A percentile compares a stretch with the other conserved stretches of the same genome.
phyloP scores from a whole-genome alignment of 441 rosid genomes.

The Adansonia grandidieri region DNA sequence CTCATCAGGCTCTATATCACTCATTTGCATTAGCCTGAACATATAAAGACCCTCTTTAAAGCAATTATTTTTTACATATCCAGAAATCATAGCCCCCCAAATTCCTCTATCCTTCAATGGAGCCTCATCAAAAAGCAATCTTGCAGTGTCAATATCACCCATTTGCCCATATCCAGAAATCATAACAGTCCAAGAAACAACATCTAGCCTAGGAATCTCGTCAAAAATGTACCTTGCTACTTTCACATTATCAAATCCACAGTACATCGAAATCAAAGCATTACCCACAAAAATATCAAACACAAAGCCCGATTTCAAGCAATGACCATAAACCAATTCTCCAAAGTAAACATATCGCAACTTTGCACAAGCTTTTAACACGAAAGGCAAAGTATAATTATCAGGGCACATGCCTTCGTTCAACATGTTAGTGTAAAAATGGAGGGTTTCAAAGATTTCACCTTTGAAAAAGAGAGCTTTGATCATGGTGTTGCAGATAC shows the following conservation, averaged over 20 bases:
- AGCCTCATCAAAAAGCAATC: slow-evolving; percentile 46
- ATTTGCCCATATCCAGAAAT: slow-evolving; percentile 50
- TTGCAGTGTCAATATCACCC: slow-evolving; percentile 48
- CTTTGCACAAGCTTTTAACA: slow-evolving; percentile 51
- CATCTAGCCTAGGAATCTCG: slow-evolving; percentile 40
- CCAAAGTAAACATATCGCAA: slow-evolving; percentile 37
- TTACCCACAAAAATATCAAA: slow-evolving; percentile 53
- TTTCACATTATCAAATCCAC: slow-evolving; percentile 33
- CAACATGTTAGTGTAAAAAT: slow-evolving; percentile 36
- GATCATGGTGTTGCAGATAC: slow-evolving; percentile 58
- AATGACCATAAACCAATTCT: slow-evolving; percentile 45
- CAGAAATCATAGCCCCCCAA: slow-evolving; percentile 62
- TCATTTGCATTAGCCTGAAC: slow-evolving; percentile 51
- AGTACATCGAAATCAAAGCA: slow-evolving; percentile 47
- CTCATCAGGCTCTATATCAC: slow-evolving; percentile 44
- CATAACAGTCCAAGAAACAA: slow-evolving; percentile 54
- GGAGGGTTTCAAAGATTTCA: slow-evolving; percentile 27
- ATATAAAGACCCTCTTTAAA: slow-evolving; percentile 47
- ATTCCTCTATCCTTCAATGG: slow-evolving; percentile 48
- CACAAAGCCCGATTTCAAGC: slow-evolving; percentile 43
- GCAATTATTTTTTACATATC: slow-evolving; percentile 50
- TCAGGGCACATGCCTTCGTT: slow-evolving; percentile 42
- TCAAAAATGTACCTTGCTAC: slow-evolving; percentile 46
- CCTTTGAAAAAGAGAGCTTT: slow-evolving; percentile 45
- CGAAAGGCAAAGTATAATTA: slow-evolving; percentile 52